Percentiles rank a stretch among this genome's conserved stretches.
These are phyloP conservation scores for Hyphodiscus hymeniophilus DNA, from an alignment of 495 filamentous ascomycete genomes.

Conservation along the genomic window DNA sequence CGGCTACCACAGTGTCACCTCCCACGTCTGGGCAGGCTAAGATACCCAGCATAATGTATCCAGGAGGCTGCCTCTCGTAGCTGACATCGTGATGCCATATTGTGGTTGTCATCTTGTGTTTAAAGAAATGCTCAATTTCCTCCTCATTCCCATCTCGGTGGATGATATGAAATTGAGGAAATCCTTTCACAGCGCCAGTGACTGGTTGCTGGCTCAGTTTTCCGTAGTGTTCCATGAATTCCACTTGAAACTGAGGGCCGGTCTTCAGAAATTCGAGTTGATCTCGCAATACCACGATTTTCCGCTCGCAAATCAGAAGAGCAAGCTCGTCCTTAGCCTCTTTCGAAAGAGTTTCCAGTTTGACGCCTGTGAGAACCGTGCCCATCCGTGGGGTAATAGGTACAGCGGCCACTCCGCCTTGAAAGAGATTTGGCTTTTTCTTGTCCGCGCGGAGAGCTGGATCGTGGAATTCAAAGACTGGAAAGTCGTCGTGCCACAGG, in stretches of 20 bases:
- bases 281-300: conserved; percentile 34
- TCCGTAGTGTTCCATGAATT: conserved; percentile 50
- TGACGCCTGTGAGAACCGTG: conserved; percentile 34
- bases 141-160: conserved; percentile 49
- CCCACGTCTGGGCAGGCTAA: conserved; percentile 46
- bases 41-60: conserved; percentile 50
- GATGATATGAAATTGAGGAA: conserved; percentile 53
- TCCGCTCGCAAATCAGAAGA: conserved; percentile 32
- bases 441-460: conserved; percentile 30
- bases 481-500: conserved; percentile 24
- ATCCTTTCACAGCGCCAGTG: conserved; percentile 41
- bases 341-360: conserved; percentile 32
- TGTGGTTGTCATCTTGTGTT: conserved; percentile 45
- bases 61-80: conserved; percentile 50
- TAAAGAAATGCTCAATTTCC: conserved; percentile 46
- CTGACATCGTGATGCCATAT: conserved; percentile 56
- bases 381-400: conserved; percentile 46
- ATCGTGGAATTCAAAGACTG: conserved; percentile 29
- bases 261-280: conserved; percentile 31
- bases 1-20: conserved; percentile 30
- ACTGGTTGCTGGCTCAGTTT: conserved; percentile 55
- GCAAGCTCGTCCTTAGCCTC: conserved; percentile 34
- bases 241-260: conserved; percentile 37
- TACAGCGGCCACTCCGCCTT: conserved; percentile 16
- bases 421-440: conserved; percentile 26